Percentiles rank a stretch among this genome's conserved stretches.
Conservation (phyloP, 78 protist genomes). For the Corallochytrium limacisporum region DNA sequence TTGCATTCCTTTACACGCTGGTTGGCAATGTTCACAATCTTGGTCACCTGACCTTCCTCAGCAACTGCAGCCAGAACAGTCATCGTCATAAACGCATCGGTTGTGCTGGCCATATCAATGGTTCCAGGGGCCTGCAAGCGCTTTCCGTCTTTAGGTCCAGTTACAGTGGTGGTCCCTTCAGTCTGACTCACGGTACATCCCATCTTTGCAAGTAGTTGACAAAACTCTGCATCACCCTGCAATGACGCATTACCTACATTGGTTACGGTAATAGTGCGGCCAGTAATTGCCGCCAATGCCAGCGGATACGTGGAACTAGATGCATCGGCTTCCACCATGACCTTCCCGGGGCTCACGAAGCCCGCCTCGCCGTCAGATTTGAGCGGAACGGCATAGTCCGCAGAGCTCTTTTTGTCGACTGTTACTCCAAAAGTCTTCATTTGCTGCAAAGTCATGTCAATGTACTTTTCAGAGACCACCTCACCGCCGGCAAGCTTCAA, state of each 20-base stretch:
- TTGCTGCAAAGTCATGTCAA: constrained; percentile 54
- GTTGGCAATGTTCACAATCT: constrained; percentile 72
- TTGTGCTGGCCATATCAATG: constrained; percentile 45
- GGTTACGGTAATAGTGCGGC: constrained; percentile 21
- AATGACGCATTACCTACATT: constrained; percentile 12
- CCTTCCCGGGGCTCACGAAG: too few species aligned
- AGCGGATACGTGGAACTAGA: constrained; percentile 61
- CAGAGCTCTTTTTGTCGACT: background rate
- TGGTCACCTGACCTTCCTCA: constrained; percentile 27
- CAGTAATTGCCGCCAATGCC: constrained; percentile 56
- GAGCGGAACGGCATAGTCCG: too few species aligned
- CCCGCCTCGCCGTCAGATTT: too few species aligned
- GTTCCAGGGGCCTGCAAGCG: constrained; percentile 13
- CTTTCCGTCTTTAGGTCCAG: constrained; percentile 5
- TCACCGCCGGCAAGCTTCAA: background rate
- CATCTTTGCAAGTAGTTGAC: constrained; percentile 34
- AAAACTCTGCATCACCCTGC: constrained; percentile 62
- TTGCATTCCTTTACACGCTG: constrained; percentile 69
- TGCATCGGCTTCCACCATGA: constrained; percentile 32
- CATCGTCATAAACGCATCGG: constrained; percentile 70
- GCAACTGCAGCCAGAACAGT: constrained; percentile 52
- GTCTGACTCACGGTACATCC: constrained; percentile 54
- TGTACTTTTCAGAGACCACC: constrained; percentile 47
- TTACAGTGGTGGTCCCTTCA: constrained; percentile 25
- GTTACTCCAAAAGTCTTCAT: constrained; percentile 28